phyloP scores from a whole-genome alignment of 495 filamentous ascomycete genomes.

The Halenospora varia region DNA sequence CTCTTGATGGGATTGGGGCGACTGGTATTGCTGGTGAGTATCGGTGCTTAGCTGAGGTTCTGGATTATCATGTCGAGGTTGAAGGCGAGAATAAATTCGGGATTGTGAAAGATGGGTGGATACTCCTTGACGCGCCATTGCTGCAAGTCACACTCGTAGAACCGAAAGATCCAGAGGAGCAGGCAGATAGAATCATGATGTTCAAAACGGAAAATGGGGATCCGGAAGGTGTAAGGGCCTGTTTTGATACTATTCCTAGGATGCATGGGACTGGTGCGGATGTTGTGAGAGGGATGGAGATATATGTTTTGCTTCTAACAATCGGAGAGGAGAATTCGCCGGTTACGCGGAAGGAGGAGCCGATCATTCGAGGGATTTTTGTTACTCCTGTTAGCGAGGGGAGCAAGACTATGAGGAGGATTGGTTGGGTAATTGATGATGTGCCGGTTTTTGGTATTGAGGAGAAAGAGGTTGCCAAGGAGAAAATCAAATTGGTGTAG shows the following conservation, averaged over 20 bases:
- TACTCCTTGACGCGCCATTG: background rate
- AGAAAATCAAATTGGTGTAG: background rate
- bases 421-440: background rate
- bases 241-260: background rate
- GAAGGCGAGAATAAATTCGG: conserved; percentile 6
- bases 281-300: background rate
- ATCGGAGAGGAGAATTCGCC: background rate
- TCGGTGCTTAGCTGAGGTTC: background rate
- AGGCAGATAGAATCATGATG: background rate
- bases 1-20: conserved; percentile 14
- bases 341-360: background rate
- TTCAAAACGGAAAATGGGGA: background rate
- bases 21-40: background rate
- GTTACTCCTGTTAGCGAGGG: background rate
- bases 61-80: background rate
- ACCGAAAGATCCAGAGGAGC: background rate
- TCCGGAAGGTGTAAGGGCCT: background rate
- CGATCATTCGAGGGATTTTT: background rate
- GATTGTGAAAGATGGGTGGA: background rate
- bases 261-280: background rate
- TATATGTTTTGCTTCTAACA: background rate
- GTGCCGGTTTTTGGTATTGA: background rate
- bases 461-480: background rate
- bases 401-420: background rate
- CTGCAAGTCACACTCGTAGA: background rate